Conservation (phyloP, 345 rosid genomes). For the Camelina neglecta region DNA sequence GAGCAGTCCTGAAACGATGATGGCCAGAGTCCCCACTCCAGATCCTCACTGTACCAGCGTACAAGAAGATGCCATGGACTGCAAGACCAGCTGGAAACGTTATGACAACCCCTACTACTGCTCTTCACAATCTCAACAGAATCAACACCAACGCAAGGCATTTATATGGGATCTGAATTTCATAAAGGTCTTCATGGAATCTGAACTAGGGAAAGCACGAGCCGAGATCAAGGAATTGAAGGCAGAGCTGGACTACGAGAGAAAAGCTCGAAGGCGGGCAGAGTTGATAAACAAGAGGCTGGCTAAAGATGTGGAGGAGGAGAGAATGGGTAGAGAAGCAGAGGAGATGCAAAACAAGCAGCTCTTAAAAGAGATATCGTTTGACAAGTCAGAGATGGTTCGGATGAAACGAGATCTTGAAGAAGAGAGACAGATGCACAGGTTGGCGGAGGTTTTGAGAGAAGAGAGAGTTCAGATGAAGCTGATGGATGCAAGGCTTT, state of each 20-base stretch:
- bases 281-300: slow-evolving; percentile 68
- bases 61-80: slow-evolving; percentile 43
- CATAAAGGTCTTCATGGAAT: slow-evolving; percentile 57
- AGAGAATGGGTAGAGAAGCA: slow-evolving; percentile 64
- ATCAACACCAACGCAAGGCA: slow-evolving; percentile 47
- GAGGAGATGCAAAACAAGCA: slow-evolving; percentile 63
- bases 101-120: slow-evolving; percentile 73
- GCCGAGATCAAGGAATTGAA: slow-evolving; percentile 67
- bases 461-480: slow-evolving; percentile 97
- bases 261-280: slow-evolving; percentile 61
- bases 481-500: slow-evolving; percentile 73
- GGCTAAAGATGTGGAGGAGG: slow-evolving; percentile 68
- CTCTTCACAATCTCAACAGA: slow-evolving; percentile 40
- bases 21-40: slow-evolving; percentile 47
- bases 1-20: slow-evolving; percentile 60
- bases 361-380: slow-evolving; percentile 62
- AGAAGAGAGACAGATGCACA: slow-evolving; percentile 81
- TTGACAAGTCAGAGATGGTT: slow-evolving; percentile 56
- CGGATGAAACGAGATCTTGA: slow-evolving; percentile 65
- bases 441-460: slow-evolving; percentile 73
- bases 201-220: slow-evolving; percentile 55
- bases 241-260: slow-evolving; percentile 71
- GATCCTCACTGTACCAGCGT: slow-evolving; percentile 35
- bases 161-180: slow-evolving; percentile 76
- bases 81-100: slow-evolving; percentile 67